These are phyloP conservation scores for Boletus rubropictus DNA, from an alignment of 768 basidiomycete genomes.

Conservation along the genomic window DNA sequence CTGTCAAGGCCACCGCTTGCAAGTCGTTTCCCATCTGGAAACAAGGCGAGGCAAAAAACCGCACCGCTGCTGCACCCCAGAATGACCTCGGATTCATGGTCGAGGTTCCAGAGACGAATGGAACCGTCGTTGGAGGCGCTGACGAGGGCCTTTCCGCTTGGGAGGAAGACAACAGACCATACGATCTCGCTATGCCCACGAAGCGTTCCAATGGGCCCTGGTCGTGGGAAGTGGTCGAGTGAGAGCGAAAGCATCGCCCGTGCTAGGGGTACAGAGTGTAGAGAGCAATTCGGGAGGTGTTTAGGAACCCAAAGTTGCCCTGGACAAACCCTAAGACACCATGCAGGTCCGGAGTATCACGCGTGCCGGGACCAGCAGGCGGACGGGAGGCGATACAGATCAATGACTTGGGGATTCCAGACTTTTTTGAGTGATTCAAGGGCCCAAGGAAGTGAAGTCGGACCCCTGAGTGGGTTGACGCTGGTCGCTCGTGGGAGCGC, in stretches of 20 bases:
- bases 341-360: conserved; percentile 26
- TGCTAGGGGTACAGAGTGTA: conserved; percentile 23
- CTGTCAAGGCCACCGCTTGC: conserved; percentile 30
- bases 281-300: conserved; percentile 19
- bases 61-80: conserved; percentile 18
- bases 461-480: conserved; percentile 29
- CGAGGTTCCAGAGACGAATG: conserved; percentile 27
- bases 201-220: conserved; percentile 18
- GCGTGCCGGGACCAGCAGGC: conserved; percentile 29
- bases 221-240: conserved; percentile 25
- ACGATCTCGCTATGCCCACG: conserved; percentile 26
- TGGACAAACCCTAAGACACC: conserved; percentile 29
- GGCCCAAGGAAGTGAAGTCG: conserved; percentile 18
- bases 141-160: conserved; percentile 19
- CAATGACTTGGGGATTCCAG: conserved; percentile 29
- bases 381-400: conserved; percentile 30
- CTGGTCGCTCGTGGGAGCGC: conserved; percentile 26
- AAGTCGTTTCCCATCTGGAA: conserved; percentile 23
- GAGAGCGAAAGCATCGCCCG: conserved; percentile 28
- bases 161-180: conserved; percentile 27
- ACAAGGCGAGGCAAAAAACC: conserved; percentile 24
- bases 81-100: conserved; percentile 22
- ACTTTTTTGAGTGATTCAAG: conserved; percentile 27
- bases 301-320: conserved; percentile 22
- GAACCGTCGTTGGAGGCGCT: conserved; percentile 30